Base-by-base conservation (phyloP, 1,139 yeast species). In the Yamadazyma diospyri region DNA sequence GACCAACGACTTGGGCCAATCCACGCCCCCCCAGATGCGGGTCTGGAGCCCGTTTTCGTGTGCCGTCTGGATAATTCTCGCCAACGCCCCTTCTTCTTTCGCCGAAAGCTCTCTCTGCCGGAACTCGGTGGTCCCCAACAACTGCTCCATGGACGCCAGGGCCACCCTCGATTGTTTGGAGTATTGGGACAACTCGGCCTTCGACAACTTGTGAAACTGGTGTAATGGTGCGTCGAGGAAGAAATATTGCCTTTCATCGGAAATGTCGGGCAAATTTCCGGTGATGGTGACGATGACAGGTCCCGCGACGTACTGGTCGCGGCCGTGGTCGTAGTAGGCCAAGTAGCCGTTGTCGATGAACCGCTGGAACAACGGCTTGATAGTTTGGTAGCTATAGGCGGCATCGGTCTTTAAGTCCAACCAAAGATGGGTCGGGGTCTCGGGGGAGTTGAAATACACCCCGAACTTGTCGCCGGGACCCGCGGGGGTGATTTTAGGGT, bases 21-120 rank as follows among this genome's bases (percentile, higher is more conserved):
- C 55, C 4, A 61, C 45, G 20, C 62, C 71, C 8, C 73, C 73
- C 73, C 73, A 68, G 11, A 68, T 47, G 37, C 73, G 50, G 0
- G 73, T 64, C 37, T 63, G 63, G 27, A 67, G 42, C 2, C 59
- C 60, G 36, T 57, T 53, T 21, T 53, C 39, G 38, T 68, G 72
- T 11, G 72, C 72, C 16, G 35, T 37, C 17, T 54, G 56, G 27
- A 65, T 52, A 27, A 34, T 41, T 2, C 34, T 33, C 11, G 44
- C 38, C 20, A 67, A 39, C 11, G 26, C 46, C 3, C 25, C n/a
- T 32, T 45, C 45, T 25, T 61, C 62, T 1, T 32, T 39, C 1
- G 42, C 41, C 7, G 48, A 42, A 22, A 66, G 61, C 14, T 43
- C 38, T 8, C 24, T 16, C n/a, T 44, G 32, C 8, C 25, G 30